Conservation (phyloP, 805 yeast species). For the Candida pini region DNA sequence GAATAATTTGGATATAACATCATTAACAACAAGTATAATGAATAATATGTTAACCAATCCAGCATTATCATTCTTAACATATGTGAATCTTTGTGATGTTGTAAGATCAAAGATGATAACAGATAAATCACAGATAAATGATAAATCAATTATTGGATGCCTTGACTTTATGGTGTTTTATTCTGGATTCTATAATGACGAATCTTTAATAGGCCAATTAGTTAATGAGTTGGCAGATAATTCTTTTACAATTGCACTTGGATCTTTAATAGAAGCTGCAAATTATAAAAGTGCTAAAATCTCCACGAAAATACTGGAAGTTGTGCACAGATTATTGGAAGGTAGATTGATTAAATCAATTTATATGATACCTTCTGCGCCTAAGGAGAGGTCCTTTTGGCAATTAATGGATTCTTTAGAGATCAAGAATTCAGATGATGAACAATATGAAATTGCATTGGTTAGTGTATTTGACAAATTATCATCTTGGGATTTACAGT, state of each 20-base stretch:
- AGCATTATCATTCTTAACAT: slow-evolving; percentile 6
- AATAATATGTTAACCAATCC: slow-evolving; percentile 11
- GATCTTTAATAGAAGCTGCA: slow-evolving; percentile 10
- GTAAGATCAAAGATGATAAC: slow-evolving; percentile 7
- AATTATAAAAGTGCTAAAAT: slow-evolving; percentile 3
- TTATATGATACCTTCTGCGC: slow-evolving; percentile 4
- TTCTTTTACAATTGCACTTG: slow-evolving; percentile 12
- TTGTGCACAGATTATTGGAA: slow-evolving; percentile 1
- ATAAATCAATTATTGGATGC: slow-evolving; percentile 15
- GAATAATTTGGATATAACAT: slow-evolving; percentile 5
- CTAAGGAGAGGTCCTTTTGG: slow-evolving; percentile 11
- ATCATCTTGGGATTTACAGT: slow-evolving; percentile 8
- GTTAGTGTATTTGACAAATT: slow-evolving; percentile 13
- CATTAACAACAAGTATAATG: slow-evolving; percentile 5
- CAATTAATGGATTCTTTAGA: slow-evolving; percentile 3
- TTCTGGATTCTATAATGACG: slow-evolving; percentile 7
- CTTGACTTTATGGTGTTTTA: slow-evolving; percentile 11
- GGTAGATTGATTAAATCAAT: slow-evolving; percentile 1
- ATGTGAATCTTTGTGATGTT: slow-evolving; percentile 16
- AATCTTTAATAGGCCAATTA: slow-evolving; percentile 7
- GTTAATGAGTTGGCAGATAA: slow-evolving; percentile 13
- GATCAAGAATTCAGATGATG: neutral
- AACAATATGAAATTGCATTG: neutral
- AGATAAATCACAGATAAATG: slow-evolving; percentile 4
- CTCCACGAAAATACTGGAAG: slow-evolving; percentile 9